Base-by-base conservation (phyloP, 2,329 filamentous ascomycete genomes). In the Mycocentrospora acerina region DNA sequence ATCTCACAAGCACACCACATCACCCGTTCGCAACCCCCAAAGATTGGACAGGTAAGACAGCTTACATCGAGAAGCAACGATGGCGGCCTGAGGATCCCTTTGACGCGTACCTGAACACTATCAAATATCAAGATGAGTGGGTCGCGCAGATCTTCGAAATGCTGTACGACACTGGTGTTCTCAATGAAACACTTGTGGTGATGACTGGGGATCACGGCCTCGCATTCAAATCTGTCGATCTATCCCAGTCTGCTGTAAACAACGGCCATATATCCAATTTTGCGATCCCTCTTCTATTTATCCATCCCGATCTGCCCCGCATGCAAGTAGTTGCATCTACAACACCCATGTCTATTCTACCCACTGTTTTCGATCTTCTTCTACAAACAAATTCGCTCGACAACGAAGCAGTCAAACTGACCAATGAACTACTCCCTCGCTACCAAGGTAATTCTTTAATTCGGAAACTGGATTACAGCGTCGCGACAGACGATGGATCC, bases 191-290 rank as follows among this genome's bases (percentile, higher is more conserved):
- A 6, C 40, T 51, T 4, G 27, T 51, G 8, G 30, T 51, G 4
- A 46, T 51, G 35, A 51, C 48, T 13, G 48, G 48, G 3, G 48
- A 51, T 28, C 48, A 51, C 22, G 48, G 48, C 2, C 35, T 51
- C 11, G 44, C 48, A 4, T 51, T 51, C 32, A 44, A 31, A 12
- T 35, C 48, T 2, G 30, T 51, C n/a, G 48, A 51, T 34, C 42
- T 48, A 6, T 44, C 42, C 3, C 45, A 48, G 15, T 48, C 48
- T 11, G 45, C 42, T 9, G 42, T 51, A 14, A 48, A 46, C 16
- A 51, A 51, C 19, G 48, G 48, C 1, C 48, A 51, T 11, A 35
- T 48, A 16, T 44, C 45, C 4, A 51, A 51, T 14, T 51, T 51
- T 11, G 41, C 40, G 1, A 46, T 51, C n/a, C 48, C 48, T 4